Evolutionary conservation across 306 rosid genomes (phyloP).

Genomic region (Medicago ruthenica): DNA sequence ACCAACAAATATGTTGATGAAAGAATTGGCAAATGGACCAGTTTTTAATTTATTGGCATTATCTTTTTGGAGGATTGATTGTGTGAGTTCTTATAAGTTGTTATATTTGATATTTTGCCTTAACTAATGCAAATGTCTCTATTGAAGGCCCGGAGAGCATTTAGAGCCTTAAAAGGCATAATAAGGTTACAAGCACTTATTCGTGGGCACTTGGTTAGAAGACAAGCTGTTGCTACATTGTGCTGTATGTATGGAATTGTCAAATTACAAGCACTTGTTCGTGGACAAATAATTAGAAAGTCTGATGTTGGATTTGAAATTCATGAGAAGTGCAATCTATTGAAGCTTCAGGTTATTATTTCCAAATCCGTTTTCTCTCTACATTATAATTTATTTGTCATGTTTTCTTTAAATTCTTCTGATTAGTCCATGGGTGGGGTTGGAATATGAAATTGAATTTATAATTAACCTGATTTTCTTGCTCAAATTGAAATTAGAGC

Average conservation of each 20-base stretch:
- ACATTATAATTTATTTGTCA: constrained; percentile 24
- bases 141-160: constrained; percentile 98
- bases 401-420: constrained; percentile 21
- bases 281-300: constrained; percentile 74
- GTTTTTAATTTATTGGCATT: constrained; percentile 27
- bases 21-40: constrained; percentile 21
- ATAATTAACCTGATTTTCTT: constrained; percentile 1
- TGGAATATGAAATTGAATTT: background rate
- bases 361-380: constrained; percentile 9
- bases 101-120: constrained; percentile 39
- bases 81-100: constrained; percentile 39
- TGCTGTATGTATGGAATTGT: constrained; percentile 84
- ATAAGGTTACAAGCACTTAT: constrained; percentile 99
- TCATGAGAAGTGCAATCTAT: constrained; percentile 54
- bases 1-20: constrained; percentile 11
- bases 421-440: constrained; percentile 6
- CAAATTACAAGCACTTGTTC: constrained; percentile 83
- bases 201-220: constrained; percentile 97
- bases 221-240: constrained; percentile 93
- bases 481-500: constrained; percentile 20
- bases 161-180: constrained; percentile 94
- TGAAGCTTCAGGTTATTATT: constrained; percentile 57
- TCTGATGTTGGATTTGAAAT: constrained; percentile 73
- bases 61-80: constrained; percentile 27
- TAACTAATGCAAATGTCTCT: constrained; percentile 47